Evolutionary conservation across 2,329 filamentous ascomycete genomes (phyloP).

Genomic region (Cladosporium sp.): DNA sequence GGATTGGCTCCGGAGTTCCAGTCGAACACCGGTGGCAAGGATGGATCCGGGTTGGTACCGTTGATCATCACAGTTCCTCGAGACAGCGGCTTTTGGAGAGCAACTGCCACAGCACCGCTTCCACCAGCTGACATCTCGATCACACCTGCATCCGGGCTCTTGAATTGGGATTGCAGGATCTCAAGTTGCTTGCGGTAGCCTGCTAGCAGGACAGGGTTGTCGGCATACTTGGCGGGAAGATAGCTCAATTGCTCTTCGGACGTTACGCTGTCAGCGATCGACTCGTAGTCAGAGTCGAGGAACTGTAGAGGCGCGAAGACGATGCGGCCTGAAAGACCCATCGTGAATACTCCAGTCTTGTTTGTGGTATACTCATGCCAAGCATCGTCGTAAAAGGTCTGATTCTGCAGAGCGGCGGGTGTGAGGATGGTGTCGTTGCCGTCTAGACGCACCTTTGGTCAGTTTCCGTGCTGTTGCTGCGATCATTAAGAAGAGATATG

Average conservation of each 20-base stretch:
- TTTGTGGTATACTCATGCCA: constrained; percentile 13
- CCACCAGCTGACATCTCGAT: neutral
- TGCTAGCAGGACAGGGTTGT: neutral
- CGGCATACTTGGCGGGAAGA: neutral
- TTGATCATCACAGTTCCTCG: constrained; percentile 4
- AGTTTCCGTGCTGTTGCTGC: neutral
- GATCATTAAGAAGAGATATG: too few species aligned
- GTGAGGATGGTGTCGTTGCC: neutral
- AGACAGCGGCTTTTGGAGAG: constrained; percentile 3
- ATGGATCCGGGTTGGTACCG: constrained; percentile 1
- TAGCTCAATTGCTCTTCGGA: neutral
- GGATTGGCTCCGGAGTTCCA: constrained; percentile 3
- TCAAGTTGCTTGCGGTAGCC: constrained; percentile 3
- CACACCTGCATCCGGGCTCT: neutral
- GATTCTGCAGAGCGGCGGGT: neutral
- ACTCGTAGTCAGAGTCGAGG: neutral
- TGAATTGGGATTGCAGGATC: neutral
- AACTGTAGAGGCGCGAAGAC: neutral
- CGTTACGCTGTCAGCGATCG: neutral
- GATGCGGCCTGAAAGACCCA: neutral
- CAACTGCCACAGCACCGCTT: neutral
- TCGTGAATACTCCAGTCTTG: constrained; percentile 15
- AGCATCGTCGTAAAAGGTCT: constrained; percentile 11
- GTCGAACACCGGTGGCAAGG: neutral
- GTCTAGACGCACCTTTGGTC: neutral